These are phyloP conservation scores for Suillus brevipes DNA, from an alignment of 768 basidiomycete genomes.

Conservation along the genomic window DNA sequence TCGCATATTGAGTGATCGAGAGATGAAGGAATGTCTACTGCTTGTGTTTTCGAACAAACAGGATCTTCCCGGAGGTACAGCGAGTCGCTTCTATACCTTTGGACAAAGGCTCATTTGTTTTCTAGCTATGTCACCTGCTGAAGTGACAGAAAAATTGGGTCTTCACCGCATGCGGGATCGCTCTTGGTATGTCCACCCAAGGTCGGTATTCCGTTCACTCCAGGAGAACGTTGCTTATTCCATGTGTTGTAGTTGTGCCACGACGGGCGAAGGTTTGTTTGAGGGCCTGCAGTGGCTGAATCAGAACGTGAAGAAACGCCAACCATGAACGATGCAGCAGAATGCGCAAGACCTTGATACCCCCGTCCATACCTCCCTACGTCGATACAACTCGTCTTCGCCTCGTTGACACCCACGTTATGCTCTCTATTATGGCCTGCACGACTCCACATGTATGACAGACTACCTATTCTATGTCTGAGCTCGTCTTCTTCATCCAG, in stretches of 20 bases:
- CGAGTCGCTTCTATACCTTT: neutral
- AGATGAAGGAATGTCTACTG: slow-evolving; percentile 96
- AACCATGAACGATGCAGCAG: slow-evolving; percentile 49
- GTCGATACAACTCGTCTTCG: slow-evolving; percentile 23
- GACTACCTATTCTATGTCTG: slow-evolving; percentile 33
- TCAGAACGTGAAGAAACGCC: slow-evolving; percentile 94
- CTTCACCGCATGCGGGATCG: slow-evolving; percentile 95
- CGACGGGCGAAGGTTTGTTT: slow-evolving; percentile 94
- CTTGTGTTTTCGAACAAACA: slow-evolving; percentile 99
- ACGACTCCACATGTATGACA: slow-evolving; percentile 38
- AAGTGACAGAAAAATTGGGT: slow-evolving; percentile 96
- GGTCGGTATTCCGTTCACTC: slow-evolving; percentile 48
- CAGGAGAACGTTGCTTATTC: slow-evolving; percentile 6
- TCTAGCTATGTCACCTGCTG: slow-evolving; percentile 94
- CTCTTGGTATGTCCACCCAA: slow-evolving; percentile 99
- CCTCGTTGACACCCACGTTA: slow-evolving; percentile 35
- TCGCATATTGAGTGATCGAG: slow-evolving; percentile 92
- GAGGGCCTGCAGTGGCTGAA: slow-evolving; percentile 98
- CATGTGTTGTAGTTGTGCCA: slow-evolving; percentile 70
- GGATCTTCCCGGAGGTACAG: slow-evolving; percentile 89
- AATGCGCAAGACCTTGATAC: slow-evolving; percentile 19
- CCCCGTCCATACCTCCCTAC: slow-evolving; percentile 25
- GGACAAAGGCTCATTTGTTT: slow-evolving; percentile 3
- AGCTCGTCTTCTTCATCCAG: slow-evolving; percentile 19
- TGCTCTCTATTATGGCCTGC: slow-evolving; percentile 36